Evolutionary conservation across 2,329 filamentous ascomycete genomes (phyloP).

Genomic region (Fusarium sulawesiense): DNA sequence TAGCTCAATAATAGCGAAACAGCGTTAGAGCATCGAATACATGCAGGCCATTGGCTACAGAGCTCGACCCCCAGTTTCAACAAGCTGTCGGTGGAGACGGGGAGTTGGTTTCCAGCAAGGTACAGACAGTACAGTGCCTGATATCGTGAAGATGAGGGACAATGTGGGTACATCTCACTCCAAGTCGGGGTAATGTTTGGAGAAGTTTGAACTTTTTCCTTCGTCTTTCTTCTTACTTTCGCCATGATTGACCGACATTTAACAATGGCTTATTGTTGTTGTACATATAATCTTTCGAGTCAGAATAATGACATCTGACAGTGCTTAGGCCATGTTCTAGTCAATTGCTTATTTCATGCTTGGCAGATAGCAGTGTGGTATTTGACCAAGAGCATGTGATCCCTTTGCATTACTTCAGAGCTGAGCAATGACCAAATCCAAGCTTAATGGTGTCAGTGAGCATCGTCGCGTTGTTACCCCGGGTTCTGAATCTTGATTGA

Average conservation of each 20-base stretch:
- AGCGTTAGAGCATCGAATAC: not conserved
- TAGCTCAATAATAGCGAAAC: constrained; percentile 1
- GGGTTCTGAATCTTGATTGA: not conserved
- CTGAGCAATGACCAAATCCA: not conserved
- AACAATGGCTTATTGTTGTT: not conserved
- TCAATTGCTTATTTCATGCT: constrained; percentile 16
- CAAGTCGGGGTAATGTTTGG: constrained; percentile 35
- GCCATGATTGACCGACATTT: not conserved
- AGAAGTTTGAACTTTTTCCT: constrained; percentile 10
- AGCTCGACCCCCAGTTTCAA: not conserved
- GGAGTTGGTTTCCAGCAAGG: not conserved
- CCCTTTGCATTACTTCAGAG: not conserved
- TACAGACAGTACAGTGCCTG: not conserved
- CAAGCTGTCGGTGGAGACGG: constrained; percentile 13
- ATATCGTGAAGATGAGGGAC: constrained; percentile 23
- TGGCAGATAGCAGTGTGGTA: constrained; percentile 11
- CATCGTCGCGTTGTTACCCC: constrained; percentile 3
- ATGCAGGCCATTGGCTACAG: not conserved
- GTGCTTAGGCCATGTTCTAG: constrained; percentile 14
- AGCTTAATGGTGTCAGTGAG: constrained; percentile 8
- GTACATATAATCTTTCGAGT: not conserved
- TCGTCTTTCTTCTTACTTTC: not conserved
- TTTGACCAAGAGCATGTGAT: constrained; percentile 6
- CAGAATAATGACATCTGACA: constrained; percentile 7
- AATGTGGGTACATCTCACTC: constrained; percentile 22